phyloP scores from a whole-genome alignment of 2,329 filamentous ascomycete species.

The Ophiostoma perfectum region DNA sequence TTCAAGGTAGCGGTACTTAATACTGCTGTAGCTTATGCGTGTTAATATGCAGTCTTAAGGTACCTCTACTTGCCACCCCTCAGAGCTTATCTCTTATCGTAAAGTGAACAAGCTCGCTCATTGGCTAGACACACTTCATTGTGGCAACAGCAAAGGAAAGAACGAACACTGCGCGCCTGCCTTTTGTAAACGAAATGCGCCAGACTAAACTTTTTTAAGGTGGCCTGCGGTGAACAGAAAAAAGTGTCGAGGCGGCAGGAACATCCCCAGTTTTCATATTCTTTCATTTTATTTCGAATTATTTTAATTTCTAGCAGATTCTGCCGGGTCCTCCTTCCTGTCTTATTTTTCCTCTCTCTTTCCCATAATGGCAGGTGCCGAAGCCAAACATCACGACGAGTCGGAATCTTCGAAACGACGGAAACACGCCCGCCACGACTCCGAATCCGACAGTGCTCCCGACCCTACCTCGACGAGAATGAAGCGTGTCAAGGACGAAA shows the following conservation, averaged over 20 bases:
- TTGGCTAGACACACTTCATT: conserved; percentile 4
- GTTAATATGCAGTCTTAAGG: not conserved
- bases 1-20: not conserved
- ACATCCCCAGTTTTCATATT: conserved; percentile 21
- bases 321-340: conserved; percentile 11
- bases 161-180: conserved; percentile 11
- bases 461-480: conserved; percentile 28
- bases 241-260: not conserved
- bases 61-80: not conserved
- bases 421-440: conserved; percentile 16
- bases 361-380: conserved; percentile 20
- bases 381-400: conserved; percentile 8
- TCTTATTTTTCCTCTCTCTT: conserved; percentile 10
- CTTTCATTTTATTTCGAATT: conserved; percentile 13
- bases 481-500: conserved; percentile 32
- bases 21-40: not conserved
- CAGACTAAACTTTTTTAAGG: conserved; percentile 16
- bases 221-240: not conserved
- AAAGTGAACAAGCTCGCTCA: not conserved
- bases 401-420: conserved; percentile 9
- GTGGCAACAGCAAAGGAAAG: not conserved
- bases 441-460: conserved; percentile 30
- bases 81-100: conserved; percentile 1
- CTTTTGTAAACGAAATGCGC: conserved; percentile 3
- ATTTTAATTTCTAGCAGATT: conserved; percentile 16